Percentiles rank a stretch among this genome's conserved stretches.
phyloP scores from a whole-genome alignment of 208 protist genomes.

The Blechomonas ayalai region DNA sequence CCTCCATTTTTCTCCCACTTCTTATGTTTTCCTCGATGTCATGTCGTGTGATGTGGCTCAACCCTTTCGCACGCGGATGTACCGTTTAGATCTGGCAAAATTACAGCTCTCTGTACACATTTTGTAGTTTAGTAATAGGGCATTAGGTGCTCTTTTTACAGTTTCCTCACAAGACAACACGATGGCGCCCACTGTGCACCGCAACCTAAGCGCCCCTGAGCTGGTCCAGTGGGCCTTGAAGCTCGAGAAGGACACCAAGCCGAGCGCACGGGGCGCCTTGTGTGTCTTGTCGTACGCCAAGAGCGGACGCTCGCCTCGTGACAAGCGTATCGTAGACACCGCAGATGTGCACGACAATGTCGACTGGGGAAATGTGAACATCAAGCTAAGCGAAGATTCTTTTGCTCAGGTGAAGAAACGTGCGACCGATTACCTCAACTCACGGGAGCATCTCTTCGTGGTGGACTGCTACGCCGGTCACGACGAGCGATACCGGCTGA shows the following conservation, averaged over 20 bases:
- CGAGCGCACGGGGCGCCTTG: slow-evolving; percentile 85
- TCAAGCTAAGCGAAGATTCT: slow-evolving; percentile 76
- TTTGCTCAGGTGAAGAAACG: slow-evolving; percentile 91
- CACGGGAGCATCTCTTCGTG: slow-evolving; percentile 88
- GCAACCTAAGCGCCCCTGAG: slow-evolving; percentile 36
- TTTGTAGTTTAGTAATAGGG: too few species aligned
- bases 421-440: slow-evolving; percentile 92
- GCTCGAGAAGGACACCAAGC: slow-evolving; percentile 56
- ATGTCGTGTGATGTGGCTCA: too few species aligned
- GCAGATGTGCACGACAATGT: slow-evolving; percentile 57
- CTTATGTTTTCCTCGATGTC: too few species aligned
- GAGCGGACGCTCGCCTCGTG: slow-evolving; percentile 88
- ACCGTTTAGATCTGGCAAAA: too few species aligned
- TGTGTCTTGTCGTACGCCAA: slow-evolving; percentile 82
- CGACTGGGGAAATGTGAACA: slow-evolving; percentile 95
- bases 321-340: slow-evolving; percentile 93
- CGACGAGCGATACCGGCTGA: slow-evolving; percentile 89
- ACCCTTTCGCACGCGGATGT: too few species aligned
- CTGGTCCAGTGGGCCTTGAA: slow-evolving; percentile 57
- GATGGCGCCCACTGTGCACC: slow-evolving; percentile 27
- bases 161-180: too few species aligned
- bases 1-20: too few species aligned
- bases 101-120: too few species aligned
- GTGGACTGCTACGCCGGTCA: slow-evolving; percentile 92
- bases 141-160: too few species aligned